Evolutionary conservation across 768 basidiomycete species (phyloP), one percentile per base, ranked within the genome.

Genomic region (Boletus pseudo-olivaceus): DNA sequence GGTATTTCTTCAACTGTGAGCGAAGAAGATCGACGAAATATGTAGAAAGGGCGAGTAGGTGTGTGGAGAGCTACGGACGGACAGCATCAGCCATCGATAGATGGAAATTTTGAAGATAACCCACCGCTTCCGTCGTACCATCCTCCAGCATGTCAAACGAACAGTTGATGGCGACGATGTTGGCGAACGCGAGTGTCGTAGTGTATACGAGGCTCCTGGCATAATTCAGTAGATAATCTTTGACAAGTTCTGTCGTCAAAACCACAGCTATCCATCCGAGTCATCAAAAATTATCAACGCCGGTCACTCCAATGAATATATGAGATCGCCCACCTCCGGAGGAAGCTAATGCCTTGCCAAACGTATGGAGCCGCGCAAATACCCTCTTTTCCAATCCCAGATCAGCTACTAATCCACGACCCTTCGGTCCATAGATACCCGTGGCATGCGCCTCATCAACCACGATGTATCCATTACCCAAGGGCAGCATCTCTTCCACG

Each of bases 361-460:
- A 98, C 0, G 95, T 98, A 67, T 91, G 88, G 39, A 98, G 72
- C 41, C 94, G 75, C 17, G 86, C 87, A 10, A 90, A 74, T 12
- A 97, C 84, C 52, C 83, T 79, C 12, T 79, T 67, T 64, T 90
- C 87, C 37, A 94, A 70, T 0, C 88, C 90, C 12, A 91, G 70
- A 49, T 81, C 71, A 4, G 80, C 80, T 4, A 90, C 89, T 3
- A 93, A 68, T 0, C 95, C 94, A 38, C 82, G 75, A 0, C 93
- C 94, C 34, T 81, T 72, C 0, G 82, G 77, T 0, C 95, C 94
- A 68, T 93, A 96, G 8, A 98, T 75, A 0, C 95, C 94, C 0
- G 93, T 97, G 5, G 93, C 82, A 70, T 98, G 96, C 0, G 96
- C 96, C 67, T 97, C 95, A 56, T 98, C 96, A 0, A 98, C 85